Conservation (phyloP, 2,329 filamentous ascomycete genomes). For the Fusarium oxysporum region DNA sequence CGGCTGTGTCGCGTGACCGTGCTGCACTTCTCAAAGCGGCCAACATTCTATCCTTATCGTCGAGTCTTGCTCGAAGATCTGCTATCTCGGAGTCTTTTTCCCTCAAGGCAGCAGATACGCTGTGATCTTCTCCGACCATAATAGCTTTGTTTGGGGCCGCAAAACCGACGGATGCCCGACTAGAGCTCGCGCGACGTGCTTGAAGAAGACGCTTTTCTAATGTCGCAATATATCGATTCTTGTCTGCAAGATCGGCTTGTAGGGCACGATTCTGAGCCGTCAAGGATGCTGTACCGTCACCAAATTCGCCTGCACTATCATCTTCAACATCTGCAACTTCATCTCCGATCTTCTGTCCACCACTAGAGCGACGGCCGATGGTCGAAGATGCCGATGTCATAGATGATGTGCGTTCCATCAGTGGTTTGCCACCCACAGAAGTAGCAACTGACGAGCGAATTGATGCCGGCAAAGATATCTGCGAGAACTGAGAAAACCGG, state of each 20-base stretch:
- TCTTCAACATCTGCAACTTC: slow-evolving; percentile 67
- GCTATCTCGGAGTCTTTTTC: slow-evolving; percentile 95
- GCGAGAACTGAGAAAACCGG: slow-evolving; percentile 74
- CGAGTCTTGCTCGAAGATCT: slow-evolving; percentile 86
- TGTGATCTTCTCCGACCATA: slow-evolving; percentile 82
- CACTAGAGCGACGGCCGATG: slow-evolving; percentile 65
- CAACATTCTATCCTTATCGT: slow-evolving; percentile 96
- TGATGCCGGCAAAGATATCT: slow-evolving; percentile 66
- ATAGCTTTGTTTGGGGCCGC: slow-evolving; percentile 69
- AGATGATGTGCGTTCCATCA: slow-evolving; percentile 74
- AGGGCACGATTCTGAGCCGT: slow-evolving; percentile 90
- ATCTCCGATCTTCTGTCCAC: slow-evolving; percentile 58
- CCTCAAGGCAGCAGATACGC: slow-evolving; percentile 76
- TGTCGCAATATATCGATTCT: slow-evolving; percentile 95
- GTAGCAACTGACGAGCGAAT: slow-evolving; percentile 77
- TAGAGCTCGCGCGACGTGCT: slow-evolving; percentile 89
- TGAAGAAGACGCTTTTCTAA: slow-evolving; percentile 93
- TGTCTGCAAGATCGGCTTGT: slow-evolving; percentile 94
- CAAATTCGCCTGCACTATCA: slow-evolving; percentile 82
- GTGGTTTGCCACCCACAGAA: slow-evolving; percentile 63
- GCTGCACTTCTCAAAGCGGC: slow-evolving; percentile 85
- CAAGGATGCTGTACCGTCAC: slow-evolving; percentile 85
- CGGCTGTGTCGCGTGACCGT: slow-evolving; percentile 85
- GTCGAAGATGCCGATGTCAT: slow-evolving; percentile 73
- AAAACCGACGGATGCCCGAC: slow-evolving; percentile 82